These are phyloP conservation scores for Yarrowia hollandica DNA, from an alignment of 805 yeast species.

Conservation along the genomic window DNA sequence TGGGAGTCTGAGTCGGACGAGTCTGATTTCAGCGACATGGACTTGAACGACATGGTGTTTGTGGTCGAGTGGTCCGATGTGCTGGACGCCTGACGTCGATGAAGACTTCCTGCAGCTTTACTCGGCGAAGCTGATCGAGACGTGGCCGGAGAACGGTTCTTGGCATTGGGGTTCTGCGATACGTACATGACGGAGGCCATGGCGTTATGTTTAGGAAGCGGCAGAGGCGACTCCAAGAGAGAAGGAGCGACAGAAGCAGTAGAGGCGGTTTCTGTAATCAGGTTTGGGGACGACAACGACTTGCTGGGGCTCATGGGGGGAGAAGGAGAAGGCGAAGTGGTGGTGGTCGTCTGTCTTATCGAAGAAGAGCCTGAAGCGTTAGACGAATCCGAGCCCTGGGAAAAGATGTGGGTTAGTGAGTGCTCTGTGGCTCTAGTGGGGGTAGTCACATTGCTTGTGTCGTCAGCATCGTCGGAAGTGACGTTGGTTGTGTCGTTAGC, in stretches of 20 bases:
- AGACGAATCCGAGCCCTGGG: neutral
- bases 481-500: no score
- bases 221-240: neutral
- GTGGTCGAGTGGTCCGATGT: neutral
- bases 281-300: neutral
- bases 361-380: neutral
- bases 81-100: neutral
- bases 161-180: conserved; percentile 15
- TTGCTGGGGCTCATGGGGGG: neutral
- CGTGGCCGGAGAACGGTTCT: neutral
- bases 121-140: conserved; percentile 2
- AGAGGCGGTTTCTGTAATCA: no score
- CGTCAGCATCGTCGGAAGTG: no score
- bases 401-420: neutral
- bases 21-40: neutral
- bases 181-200: neutral
- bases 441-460: no score
- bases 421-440: no score
- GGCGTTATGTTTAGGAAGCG: neutral
- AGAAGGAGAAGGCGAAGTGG: neutral
- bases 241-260: no score
- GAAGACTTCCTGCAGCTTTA: no score
- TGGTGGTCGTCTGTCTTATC: neutral
- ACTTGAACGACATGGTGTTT: neutral
- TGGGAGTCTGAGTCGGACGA: conserved; percentile 14